Evolutionary conservation across 2,329 filamentous ascomycete species (phyloP).

Genomic region (Grosmannia penicillata): DNA sequence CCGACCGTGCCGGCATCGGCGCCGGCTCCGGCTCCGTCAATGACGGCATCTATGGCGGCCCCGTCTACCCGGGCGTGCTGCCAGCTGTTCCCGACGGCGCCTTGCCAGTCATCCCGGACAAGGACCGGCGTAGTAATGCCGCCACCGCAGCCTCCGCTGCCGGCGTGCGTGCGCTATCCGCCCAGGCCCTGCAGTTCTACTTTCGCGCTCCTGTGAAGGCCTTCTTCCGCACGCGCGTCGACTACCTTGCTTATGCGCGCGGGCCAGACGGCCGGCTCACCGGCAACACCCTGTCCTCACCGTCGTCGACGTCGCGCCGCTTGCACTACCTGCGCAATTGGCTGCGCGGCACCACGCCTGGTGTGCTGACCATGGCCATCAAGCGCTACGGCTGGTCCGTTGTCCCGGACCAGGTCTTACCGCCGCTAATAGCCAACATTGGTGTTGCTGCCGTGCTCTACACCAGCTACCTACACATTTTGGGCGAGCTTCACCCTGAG

Average conservation of each 20-base stretch:
- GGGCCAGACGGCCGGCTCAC: slow-evolving; percentile 23
- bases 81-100: slow-evolving; percentile 26
- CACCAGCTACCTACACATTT: slow-evolving; percentile 57
- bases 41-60: slow-evolving; percentile 1
- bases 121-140: slow-evolving; percentile 35
- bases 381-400: slow-evolving; percentile 58
- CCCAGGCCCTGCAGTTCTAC: slow-evolving; percentile 77
- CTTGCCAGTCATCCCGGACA: slow-evolving; percentile 22
- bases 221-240: slow-evolving; percentile 80
- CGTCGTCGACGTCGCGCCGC: slow-evolving; percentile 13
- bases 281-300: slow-evolving; percentile 10
- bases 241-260: slow-evolving; percentile 54
- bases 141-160: slow-evolving; percentile 70
- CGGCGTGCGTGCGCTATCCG: slow-evolving; percentile 67
- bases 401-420: slow-evolving; percentile 62
- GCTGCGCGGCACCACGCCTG: slow-evolving; percentile 52
- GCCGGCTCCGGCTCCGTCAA: too few species aligned
- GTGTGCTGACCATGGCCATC: slow-evolving; percentile 52
- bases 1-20: too few species aligned
- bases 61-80: slow-evolving; percentile 21
- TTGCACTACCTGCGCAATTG: slow-evolving; percentile 25
- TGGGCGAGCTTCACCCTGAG: slow-evolving; percentile 51
- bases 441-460: slow-evolving; percentile 62
- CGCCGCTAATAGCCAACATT: slow-evolving; percentile 60
- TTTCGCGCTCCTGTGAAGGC: slow-evolving; percentile 84